Evolutionary conservation across 805 yeast species (phyloP).

Genomic region (Komagataella kurtzmanii): DNA sequence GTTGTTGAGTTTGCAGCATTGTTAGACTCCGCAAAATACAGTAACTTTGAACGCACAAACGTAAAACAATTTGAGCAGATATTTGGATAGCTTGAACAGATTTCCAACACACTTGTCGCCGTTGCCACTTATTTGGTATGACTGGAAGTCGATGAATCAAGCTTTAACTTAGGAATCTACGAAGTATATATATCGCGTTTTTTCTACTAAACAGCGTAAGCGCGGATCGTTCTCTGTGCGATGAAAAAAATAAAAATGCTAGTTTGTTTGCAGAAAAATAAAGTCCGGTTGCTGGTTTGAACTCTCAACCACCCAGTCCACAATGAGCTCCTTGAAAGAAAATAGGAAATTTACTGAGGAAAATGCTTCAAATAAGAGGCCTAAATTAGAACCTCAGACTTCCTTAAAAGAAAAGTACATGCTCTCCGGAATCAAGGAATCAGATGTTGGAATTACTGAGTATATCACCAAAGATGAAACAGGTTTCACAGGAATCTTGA

Average conservation of each 20-base stretch:
- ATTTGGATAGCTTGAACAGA: background rate
- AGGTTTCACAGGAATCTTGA: constrained; percentile 71
- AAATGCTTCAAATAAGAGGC: background rate
- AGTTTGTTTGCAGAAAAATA: background rate
- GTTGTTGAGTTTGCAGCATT: constrained; percentile 4
- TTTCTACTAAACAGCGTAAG: background rate
- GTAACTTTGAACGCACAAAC: background rate
- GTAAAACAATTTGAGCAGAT: background rate
- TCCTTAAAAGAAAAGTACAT: background rate
- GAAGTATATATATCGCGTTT: background rate
- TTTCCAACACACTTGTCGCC: background rate
- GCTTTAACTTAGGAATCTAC: no score
- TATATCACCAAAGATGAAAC: constrained; percentile 37
- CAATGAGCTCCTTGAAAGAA: no score
- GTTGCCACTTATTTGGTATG: background rate
- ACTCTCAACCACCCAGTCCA: no score
- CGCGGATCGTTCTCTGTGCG: background rate
- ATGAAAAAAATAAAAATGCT: background rate
- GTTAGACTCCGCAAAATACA: background rate
- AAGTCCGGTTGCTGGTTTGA: no score
- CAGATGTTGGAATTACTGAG: constrained; percentile 79
- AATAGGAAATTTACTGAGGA: background rate
- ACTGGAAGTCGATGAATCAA: background rate
- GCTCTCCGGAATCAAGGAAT: constrained; percentile 40
- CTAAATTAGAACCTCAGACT: background rate